Conservation (phyloP, 352 stramenopile genomes). For the Phytopythium boreale region DNA sequence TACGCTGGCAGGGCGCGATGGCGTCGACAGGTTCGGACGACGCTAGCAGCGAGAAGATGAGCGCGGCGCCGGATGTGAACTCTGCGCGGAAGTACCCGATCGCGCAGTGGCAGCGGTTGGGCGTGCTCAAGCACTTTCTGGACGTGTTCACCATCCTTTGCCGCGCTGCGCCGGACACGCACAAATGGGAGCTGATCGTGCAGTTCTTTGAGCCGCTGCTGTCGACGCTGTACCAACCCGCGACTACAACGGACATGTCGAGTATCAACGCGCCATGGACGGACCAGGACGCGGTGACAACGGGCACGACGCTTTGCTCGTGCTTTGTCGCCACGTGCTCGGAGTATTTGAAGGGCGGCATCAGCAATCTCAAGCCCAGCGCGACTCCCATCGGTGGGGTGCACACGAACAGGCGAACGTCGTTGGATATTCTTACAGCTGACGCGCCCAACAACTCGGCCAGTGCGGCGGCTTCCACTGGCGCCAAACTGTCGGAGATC, state of each 20-base stretch:
- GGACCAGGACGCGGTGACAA: slow-evolving; percentile 68
- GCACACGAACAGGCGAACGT: background rate
- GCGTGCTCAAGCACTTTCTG: slow-evolving; percentile 72
- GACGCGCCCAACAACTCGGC: slow-evolving; percentile 8
- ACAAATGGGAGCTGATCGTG: slow-evolving; percentile 69
- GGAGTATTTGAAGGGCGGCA: slow-evolving; percentile 52
- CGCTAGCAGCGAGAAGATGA: background rate
- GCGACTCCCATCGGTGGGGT: background rate
- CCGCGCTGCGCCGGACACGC: slow-evolving; percentile 45
- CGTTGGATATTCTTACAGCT: background rate
- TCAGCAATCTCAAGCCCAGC: background rate
- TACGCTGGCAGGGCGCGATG: slow-evolving; percentile 51
- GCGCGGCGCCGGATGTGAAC: background rate
- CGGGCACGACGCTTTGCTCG: slow-evolving; percentile 71
- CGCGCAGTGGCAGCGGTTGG: slow-evolving; percentile 66
- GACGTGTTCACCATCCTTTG: slow-evolving; percentile 77
- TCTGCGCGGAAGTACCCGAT: slow-evolving; percentile 34
- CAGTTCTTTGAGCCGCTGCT: slow-evolving; percentile 79
- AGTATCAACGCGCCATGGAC: slow-evolving; percentile 66
- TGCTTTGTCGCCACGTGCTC: slow-evolving; percentile 77
- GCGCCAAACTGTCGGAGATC: slow-evolving; percentile 67
- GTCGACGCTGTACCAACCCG: slow-evolving; percentile 75
- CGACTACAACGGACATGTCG: slow-evolving; percentile 65
- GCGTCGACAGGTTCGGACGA: slow-evolving; percentile 8
- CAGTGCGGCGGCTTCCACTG: background rate